Percentiles rank a stretch among this genome's conserved stretches.
Evolutionary conservation across 2,329 filamentous ascomycete genomes (phyloP).

Genomic region (Beauveria sp.): DNA sequence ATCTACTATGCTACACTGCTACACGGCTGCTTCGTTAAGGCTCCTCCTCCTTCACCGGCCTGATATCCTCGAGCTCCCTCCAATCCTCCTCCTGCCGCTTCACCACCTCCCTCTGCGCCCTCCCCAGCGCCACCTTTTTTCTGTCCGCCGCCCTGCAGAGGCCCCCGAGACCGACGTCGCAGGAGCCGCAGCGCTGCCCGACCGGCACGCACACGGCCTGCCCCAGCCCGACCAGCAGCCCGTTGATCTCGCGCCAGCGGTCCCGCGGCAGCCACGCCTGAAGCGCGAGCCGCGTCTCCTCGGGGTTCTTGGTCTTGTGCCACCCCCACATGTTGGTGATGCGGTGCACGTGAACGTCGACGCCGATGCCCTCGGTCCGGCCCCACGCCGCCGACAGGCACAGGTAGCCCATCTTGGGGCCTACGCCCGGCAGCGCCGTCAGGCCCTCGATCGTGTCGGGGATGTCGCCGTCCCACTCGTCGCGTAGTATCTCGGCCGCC

Average conservation of each 20-base stretch:
- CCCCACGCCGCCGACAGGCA: slow-evolving; percentile 68
- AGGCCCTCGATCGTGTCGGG: slow-evolving; percentile 70
- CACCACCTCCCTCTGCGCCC: background rate
- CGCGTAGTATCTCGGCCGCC: slow-evolving; percentile 63
- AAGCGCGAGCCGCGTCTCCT: slow-evolving; percentile 69
- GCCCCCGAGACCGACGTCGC: slow-evolving; percentile 66
- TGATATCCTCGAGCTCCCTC: slow-evolving; percentile 18
- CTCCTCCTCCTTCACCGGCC: slow-evolving; percentile 14
- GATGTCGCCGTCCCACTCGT: slow-evolving; percentile 67
- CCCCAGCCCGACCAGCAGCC: slow-evolving; percentile 77
- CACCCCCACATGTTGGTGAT: slow-evolving; percentile 94
- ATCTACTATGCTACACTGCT: no score
- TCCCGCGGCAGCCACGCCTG: slow-evolving; percentile 79
- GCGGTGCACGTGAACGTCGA: slow-evolving; percentile 90
- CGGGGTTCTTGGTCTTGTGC: slow-evolving; percentile 73
- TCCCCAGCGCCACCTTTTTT: slow-evolving; percentile 43
- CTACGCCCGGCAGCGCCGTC: slow-evolving; percentile 73
- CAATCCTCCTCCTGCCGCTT: slow-evolving; percentile 19
- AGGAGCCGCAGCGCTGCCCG: slow-evolving; percentile 75
- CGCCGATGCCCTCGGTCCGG: slow-evolving; percentile 69
- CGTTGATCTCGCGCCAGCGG: slow-evolving; percentile 88
- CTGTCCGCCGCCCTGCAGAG: slow-evolving; percentile 68
- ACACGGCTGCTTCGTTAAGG: no score
- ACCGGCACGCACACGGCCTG: slow-evolving; percentile 81
- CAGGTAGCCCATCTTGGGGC: slow-evolving; percentile 91